Evolutionary conservation across 345 rosid genomes (phyloP), one percentile per base, ranked within the genome.

Genomic region (Populus alba): DNA sequence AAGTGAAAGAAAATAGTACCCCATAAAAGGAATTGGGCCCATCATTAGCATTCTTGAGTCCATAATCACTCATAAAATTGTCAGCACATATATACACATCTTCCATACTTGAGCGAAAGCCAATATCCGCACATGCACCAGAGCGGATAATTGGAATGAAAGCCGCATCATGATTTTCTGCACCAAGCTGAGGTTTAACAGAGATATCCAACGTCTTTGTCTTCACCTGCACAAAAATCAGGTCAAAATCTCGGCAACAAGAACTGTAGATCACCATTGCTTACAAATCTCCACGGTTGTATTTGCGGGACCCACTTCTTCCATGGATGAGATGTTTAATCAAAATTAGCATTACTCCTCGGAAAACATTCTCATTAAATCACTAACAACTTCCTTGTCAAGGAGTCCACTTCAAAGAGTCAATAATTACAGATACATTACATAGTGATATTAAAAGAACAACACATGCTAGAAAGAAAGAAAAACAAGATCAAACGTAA

Each of bases 1-100:
- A 31, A 65, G 35, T 66, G 69, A 79, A 82, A 66, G 70, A 45
- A 59, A 7, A 27, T 87, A 67, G n/a, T 37, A 92, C 98, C 92
- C 95, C 98, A 68, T 92, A 95, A 85, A 95, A 90, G 79, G 97
- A 93, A 86, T 80, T 90, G 20, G 95, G 98, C 63, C 84, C 87
- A 31, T 84, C 85, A 39, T 62, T 67, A 38, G 81, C 73, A 57
- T 75, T 81, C 78, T 80, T 63, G 71, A 91, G 82, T 33, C 91
- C 89, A 75, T 82, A 90, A 63, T 83, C 88, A 77, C 73, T 78
- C 82, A 83, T 66, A 68, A 95, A 87, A 81, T 91, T 78, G 43
- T 95, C 98, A 23, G 88, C 73, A 38, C 98, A 81, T 55, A 90
- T 49, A 78, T 85, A 92, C 45, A 77, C 97, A 85, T 95, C 97